Conservation (phyloP, 768 basidiomycete species). For the Mycena maculata region DNA sequence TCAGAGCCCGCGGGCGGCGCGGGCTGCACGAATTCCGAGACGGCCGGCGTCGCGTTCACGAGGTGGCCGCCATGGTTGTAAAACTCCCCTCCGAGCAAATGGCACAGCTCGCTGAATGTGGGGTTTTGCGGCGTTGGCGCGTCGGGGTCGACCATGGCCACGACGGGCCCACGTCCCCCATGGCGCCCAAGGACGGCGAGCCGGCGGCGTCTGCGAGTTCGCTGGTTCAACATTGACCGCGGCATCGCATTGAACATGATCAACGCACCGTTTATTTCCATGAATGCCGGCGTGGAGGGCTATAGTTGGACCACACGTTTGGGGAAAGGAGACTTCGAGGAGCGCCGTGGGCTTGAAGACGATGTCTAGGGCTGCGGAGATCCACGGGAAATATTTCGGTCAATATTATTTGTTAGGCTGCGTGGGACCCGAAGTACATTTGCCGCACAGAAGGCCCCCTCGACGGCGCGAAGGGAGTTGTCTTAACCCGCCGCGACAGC, state of each 20-base stretch:
- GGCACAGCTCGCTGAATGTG: conserved; percentile 54
- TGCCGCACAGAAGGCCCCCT: conserved; percentile 16
- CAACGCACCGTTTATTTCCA: neutral
- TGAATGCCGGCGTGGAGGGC: conserved; percentile 40
- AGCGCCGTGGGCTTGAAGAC: conserved; percentile 36
- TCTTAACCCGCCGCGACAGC: conserved; percentile 1
- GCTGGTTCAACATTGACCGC: neutral
- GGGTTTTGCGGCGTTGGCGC: conserved; percentile 47
- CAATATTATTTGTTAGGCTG: neutral
- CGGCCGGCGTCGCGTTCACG: conserved; percentile 52
- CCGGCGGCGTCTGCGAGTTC: conserved; percentile 47
- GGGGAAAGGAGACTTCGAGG: conserved; percentile 39
- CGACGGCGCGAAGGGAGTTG: neutral
- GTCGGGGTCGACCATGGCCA: conserved; percentile 60
- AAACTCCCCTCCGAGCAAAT: conserved; percentile 60
- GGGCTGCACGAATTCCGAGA: conserved; percentile 53
- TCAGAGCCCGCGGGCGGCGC: conserved; percentile 54
- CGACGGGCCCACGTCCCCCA: conserved; percentile 42
- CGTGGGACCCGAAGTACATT: neutral
- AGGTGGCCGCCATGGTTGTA: conserved; percentile 32
- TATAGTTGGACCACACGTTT: conserved; percentile 29
- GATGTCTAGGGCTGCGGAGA: conserved; percentile 35
- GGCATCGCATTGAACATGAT: neutral
- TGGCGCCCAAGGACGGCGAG: conserved; percentile 46
- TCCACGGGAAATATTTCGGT: conserved; percentile 32